Conservation (phyloP, 169 alveolate genomes). For the Blepharisma undulans region DNA sequence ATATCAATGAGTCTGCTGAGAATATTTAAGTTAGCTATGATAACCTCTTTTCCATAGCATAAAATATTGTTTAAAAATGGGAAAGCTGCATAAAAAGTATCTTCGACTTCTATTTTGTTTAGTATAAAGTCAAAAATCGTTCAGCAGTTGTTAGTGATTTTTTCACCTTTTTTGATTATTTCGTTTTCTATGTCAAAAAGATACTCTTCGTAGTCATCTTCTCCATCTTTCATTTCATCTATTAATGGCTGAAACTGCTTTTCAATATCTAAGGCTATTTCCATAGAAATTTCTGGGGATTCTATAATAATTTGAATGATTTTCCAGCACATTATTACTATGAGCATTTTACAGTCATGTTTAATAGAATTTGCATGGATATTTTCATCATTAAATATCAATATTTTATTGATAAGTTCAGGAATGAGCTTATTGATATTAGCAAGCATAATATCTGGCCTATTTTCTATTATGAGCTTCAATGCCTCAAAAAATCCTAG, state of each 20-base stretch:
- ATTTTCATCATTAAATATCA: background rate
- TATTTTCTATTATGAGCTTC: background rate
- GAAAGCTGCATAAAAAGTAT: conserved; percentile 12
- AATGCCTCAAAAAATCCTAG: conserved; percentile 33
- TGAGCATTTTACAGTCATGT: background rate
- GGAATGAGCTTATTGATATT: background rate
- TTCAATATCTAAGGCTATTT: background rate
- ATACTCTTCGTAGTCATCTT: conserved; percentile 34
- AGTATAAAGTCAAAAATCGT: background rate
- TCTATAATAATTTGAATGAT: background rate
- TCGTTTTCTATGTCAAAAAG: background rate
- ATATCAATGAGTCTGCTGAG: background rate
- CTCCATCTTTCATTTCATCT: background rate
- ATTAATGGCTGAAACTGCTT: background rate
- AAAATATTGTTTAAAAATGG: background rate
- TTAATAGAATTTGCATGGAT: background rate
- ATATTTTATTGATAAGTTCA: background rate
- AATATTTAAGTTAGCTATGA: background rate
- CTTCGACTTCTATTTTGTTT: background rate
- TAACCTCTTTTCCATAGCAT: conserved; percentile 32
- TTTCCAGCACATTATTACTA: conserved; percentile 26
- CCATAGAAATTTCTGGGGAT: background rate
- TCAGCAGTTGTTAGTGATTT: background rate
- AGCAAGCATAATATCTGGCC: background rate
- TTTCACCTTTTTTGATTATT: background rate